These are phyloP conservation scores for Beta corolliflora DNA, from an alignment of 179 eudicot species.

Conservation along the genomic window DNA sequence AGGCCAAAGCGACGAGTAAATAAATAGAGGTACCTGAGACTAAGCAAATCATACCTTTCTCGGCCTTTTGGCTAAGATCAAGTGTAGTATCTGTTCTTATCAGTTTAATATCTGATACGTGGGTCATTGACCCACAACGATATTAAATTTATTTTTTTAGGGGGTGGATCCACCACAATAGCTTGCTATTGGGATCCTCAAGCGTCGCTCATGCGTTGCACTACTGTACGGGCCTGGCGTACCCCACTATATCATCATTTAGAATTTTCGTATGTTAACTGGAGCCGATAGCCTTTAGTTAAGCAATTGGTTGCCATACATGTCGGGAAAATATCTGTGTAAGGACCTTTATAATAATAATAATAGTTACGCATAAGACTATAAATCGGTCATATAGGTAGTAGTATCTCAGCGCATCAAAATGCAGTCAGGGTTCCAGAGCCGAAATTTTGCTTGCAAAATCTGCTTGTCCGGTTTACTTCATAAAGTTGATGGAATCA, in stretches of 20 bases:
- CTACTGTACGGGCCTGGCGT: not conserved
- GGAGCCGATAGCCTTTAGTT: no score
- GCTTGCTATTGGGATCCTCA: not conserved
- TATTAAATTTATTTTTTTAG: conserved; percentile 18
- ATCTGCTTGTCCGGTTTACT: no score
- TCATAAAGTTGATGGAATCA: no score
- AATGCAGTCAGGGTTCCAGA: no score
- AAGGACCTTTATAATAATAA: no score
- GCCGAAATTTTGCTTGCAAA: no score
- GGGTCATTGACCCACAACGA: conserved; percentile 17
- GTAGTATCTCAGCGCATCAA: no score
- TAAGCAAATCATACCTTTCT: conserved; percentile 40
- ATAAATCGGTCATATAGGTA: no score
- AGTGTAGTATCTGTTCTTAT: conserved; percentile 71
- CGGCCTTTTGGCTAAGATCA: conserved; percentile 70
- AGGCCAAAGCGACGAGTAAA: not conserved
- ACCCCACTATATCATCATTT: not conserved
- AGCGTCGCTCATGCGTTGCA: not conserved
- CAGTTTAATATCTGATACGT: conserved; percentile 54
- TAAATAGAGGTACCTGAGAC: not conserved
- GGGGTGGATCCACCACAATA: not conserved
- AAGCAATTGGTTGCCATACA: no score
- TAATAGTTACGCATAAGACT: no score
- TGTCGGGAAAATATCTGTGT: no score
- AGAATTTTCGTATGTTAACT: no score